Evolutionary conservation across 192 early-diverging fungal genomes (phyloP), one percentile per base, ranked within the genome.

Genomic region (Coemansia sp.): DNA sequence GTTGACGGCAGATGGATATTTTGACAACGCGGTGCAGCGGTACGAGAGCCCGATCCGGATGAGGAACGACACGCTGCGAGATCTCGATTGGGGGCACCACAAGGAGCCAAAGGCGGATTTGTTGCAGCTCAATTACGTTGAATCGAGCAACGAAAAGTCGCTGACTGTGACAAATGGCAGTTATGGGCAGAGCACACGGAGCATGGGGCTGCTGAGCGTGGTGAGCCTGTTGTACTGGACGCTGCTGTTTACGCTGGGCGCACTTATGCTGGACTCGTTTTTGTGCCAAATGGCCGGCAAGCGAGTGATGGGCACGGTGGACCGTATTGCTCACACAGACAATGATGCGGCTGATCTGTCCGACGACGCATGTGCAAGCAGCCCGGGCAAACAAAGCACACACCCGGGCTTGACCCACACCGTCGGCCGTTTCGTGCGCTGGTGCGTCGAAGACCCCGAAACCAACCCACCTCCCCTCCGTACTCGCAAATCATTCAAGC

Each of bases 241-340:
- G 7, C 26, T 82, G 54, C 54, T 82, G 38, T 82, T 82, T 20
- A 78, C 81, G 4, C 62, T 82, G 5, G 81, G 81, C 0, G 81
- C 69, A 6, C 66, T 77, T 15, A 74, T 82, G 71, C 81, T 82
- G 6, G 81, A 82, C 65, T 82, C 81, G 19, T 82, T 78, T 42
- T 52, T 82, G 28, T 82, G 81, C 58, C 74, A 78, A 22, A 60
- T 75, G 0, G 81, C 81, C 9, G 81, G 81, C 2, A 76, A 82
- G 52, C 74, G 72, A 15, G 81, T 82, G n/a, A 69, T 82, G 68
- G 75, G 75, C 23, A 62, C 75, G 2, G 74, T 82, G 3, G 75
- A 78, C 53, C 58, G 66, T 49, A 82, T 82, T 15, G 55, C 67
- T 12, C 69, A 72, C 50, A 36, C 59, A 5, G 66, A 65, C 20